Base-by-base conservation (phyloP, 1,284 basidiomycete genomes). In the Pseudomicrostroma phylloplanum region DNA sequence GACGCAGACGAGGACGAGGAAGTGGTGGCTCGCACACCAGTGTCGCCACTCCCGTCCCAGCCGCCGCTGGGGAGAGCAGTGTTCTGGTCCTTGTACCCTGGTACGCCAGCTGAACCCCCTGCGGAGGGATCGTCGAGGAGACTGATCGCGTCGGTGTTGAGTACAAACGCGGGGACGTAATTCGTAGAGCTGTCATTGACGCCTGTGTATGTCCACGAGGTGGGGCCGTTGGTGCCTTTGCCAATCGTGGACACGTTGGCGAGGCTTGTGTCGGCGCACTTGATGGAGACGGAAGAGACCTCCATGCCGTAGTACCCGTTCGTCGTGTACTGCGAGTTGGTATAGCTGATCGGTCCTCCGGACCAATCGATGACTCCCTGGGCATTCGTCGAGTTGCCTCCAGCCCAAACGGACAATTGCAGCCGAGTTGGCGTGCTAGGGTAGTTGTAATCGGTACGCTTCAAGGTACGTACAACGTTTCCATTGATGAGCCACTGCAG, bases 181-280 rank as follows among this genome's bases (percentile, higher is more conserved):
- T 36, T 36, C 9, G 30, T 30, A 0, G 65, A 58, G 12, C 55
- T 55, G 17, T 58, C 55, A 46, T 68, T 69, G 46, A 40, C 39
- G 11, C 73, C 73, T 2, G 74, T 75, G 61, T 78, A 78, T 23
- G 69, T 66, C 57, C 64, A 78, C n/a, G 71, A 69, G 8, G 72
- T 74, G 23, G 63, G 49, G 49, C 17, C 25, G 9, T 9, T 42
- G 25, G 57, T 56, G 12, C 67, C 67, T 49, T 23, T 61, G 40
- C 61, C 56, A 30, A 64, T 57, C 53, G 49, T 56, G 1, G 59
- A 62, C 30, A 69, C 53, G 25, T 69, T 67, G 30, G 67, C 42
- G 17, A 41, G 23, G 41, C 30, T 15, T 6, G 63, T 61, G 26
- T 65, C 62, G 25, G 62, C 66, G 56, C 76, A 78, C 12, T 58